Evolutionary conservation across 2,329 filamentous ascomycete genomes (phyloP), one percentile per base, ranked within the genome.

Genomic region (Cladophialophora immunda): DNA sequence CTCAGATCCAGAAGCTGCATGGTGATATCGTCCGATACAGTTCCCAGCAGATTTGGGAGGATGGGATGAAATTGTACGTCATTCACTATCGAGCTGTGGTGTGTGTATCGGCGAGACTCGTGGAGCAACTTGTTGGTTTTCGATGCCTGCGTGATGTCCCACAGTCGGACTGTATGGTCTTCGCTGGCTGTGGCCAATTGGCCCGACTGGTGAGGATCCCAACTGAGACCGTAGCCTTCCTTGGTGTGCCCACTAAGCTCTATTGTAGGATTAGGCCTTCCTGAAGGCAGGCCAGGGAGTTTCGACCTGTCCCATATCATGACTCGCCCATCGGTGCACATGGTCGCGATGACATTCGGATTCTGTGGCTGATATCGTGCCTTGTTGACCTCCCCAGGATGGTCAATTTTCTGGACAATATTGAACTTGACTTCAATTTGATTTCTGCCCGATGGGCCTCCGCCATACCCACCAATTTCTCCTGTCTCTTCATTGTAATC

Each of bases 311-410:
- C 95, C 81, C 96, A 99, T 72, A 99, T 89, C 78, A 98, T 89
- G 50, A 97, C 92, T 72, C 89, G 90, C 69, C 92, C 92, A 77
- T 97, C 92, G 7, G 92, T 88, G 71, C 92, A 93, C 81, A 97
- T 90, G 0, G 95, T 97, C 2, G 95, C 95, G 74, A 99, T 96
- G 65, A 99, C 89, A 75, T 99, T 93, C 4, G 94, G 93, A 76
- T 99, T 99, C 78, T 98, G 94, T 13, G 95, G 95, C 80, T 97
- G 94, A 77, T 98, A 98, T 72, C 95, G 90, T 17, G 95, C 96
- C 83, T 98, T 99, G 85, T 99, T 99, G 77, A 99, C 93, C 79
- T 99, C 95, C 70, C 92, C 92, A 17, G 94, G 93, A 78, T 99
- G 95, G 78, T 97, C 92, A 77, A 99, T 99, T 80, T 92, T 95